Conservation (phyloP, 176 grass and related monocot species). For the Tillandsia leiboldiana region DNA sequence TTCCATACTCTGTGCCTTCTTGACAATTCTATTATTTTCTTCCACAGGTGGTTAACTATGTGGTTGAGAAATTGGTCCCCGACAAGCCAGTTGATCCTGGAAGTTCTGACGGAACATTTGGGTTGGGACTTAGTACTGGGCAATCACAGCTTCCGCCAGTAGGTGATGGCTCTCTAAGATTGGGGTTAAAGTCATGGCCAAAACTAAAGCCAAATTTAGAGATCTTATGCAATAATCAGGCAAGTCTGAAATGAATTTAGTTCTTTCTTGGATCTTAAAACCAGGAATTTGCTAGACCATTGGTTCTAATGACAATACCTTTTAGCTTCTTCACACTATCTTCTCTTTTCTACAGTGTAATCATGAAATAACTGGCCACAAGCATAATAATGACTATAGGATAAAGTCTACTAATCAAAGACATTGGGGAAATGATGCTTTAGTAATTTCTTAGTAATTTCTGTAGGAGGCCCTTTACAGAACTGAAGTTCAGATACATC, state of each 20-base stretch:
- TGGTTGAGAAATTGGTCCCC: conserved; percentile 75
- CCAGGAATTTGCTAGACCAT: no score
- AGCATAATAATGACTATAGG: background rate
- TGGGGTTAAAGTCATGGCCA: conserved; percentile 60
- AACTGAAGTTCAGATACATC: no score
- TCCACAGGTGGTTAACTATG: conserved; percentile 80
- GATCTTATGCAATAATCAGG: conserved; percentile 94
- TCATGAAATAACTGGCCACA: no score
- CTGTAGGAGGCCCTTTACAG: no score
- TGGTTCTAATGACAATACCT: no score
- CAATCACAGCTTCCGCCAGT: conserved; percentile 36
- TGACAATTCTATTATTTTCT: conserved; percentile 4
- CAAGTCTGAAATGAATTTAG: conserved; percentile 8
- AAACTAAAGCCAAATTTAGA: conserved; percentile 67
- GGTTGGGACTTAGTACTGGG: conserved; percentile 46
- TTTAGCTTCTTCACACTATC: no score
- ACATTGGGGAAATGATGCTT: no score
- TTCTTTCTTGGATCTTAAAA: no score
- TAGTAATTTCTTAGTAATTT: no score
- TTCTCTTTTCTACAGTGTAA: no score
- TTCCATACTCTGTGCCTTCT: background rate
- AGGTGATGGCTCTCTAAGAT: conserved; percentile 55
- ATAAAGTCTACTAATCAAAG: no score
- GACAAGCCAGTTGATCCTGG: conserved; percentile 76
- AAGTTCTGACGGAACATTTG: conserved; percentile 48